A percentile compares a stretch with the other conserved stretches of the same genome.
These are phyloP conservation scores for Didymella glomerata DNA, from an alignment of 2,329 filamentous ascomycete genomes.

Conservation along the genomic window DNA sequence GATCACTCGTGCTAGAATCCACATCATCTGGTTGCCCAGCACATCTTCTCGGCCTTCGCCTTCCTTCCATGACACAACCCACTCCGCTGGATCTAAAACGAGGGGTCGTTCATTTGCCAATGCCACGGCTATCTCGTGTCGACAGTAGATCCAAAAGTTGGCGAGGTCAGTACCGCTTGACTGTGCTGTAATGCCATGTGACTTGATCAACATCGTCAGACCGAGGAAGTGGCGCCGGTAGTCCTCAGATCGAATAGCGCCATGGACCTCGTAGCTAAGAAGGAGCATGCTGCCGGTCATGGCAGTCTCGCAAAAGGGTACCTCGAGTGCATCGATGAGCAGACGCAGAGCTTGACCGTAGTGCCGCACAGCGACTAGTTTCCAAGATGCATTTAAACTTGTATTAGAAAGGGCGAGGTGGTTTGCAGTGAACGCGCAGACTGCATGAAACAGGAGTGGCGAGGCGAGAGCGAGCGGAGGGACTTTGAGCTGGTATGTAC, in stretches of 20 bases:
- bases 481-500: conserved; percentile 44
- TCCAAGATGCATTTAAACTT: conserved; percentile 40
- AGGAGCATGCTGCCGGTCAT: conserved; percentile 48
- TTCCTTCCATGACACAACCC: conserved; percentile 42
- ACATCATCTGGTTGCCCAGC: conserved; percentile 44
- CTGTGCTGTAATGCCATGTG: conserved; percentile 39
- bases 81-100: conserved; percentile 41
- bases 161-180: conserved; percentile 42
- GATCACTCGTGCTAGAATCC: conserved; percentile 45
- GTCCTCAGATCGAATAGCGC: conserved; percentile 38
- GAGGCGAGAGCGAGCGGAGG: conserved; percentile 40
- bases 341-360: conserved; percentile 44
- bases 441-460: conserved; percentile 44
- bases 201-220: conserved; percentile 42
- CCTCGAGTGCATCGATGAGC: conserved; percentile 41
- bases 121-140: conserved; percentile 46
- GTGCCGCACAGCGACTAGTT: conserved; percentile 38
- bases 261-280: conserved; percentile 47
- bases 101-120: conserved; percentile 42
- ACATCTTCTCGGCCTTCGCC: conserved; percentile 44
- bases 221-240: conserved; percentile 45
- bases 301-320: conserved; percentile 38
- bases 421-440: conserved; percentile 49
- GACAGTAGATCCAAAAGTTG: conserved; percentile 49
- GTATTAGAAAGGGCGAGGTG: conserved; percentile 41